Base-by-base conservation (phyloP, 2,329 filamentous ascomycete genomes). In the Dothideomycetes sp. region DNA sequence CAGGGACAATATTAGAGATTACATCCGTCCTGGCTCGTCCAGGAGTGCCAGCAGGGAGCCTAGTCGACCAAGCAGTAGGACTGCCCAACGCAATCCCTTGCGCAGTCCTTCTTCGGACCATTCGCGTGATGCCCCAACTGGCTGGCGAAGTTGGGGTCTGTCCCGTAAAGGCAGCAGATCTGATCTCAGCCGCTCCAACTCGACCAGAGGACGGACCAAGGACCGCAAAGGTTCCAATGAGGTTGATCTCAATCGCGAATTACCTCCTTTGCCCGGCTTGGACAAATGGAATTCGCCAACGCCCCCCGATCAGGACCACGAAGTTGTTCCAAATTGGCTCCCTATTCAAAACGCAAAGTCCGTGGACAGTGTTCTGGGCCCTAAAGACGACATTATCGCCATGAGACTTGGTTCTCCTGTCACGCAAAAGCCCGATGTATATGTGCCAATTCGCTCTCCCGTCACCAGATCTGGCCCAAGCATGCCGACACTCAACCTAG, bases 221-320 rank as follows among this genome's bases (percentile, higher is more conserved):
- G 20, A 13, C 11, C 31, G n/a, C 6, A 35, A 31, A 16, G n/a
- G 5, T 10, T 11, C 35, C 9, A 20, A 18, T n/a, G 35, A 44
- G 15, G 30, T 68, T 43, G 62, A 70, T 39, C 54, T 70, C 22
- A 70, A 70, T 49, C 53, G 66, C 41, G 64, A 69, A 44, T 51
- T 70, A 17, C 67, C 67, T 23, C 67, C 67, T 4, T 47, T 70
- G 9, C 67, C 67, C 5, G 61, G 65, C 33, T 53, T 70, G 5
- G 65, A 69, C 42, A 59, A 54, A 23, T 62, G 58, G 57, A 55
- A 57, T 28, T n/a, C n/a, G n/a, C n/a, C n/a, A n/a, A n/a, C n/a
- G n/a, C 15, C 45, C 43, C 12, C 33, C 52, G n/a, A n/a, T n/a
- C n/a, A n/a, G n/a, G n/a, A n/a, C n/a, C n/a, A n/a, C n/a, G n/a